Conservation (phyloP, 495 filamentous ascomycete genomes). For the Podospora sp. region DNA sequence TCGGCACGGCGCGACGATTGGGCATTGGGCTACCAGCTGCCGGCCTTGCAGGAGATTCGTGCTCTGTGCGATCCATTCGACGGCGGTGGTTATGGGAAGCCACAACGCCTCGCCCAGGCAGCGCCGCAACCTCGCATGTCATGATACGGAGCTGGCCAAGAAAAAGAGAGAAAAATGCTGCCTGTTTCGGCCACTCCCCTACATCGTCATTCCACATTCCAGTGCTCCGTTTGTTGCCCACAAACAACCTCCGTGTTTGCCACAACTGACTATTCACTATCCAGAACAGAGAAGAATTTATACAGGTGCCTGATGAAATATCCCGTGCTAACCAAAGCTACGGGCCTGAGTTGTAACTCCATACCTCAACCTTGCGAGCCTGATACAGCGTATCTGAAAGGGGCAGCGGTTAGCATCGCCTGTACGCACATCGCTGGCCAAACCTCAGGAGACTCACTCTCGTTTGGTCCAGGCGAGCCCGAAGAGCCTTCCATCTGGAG, state of each 20-base stretch:
- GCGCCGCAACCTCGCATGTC: slow-evolving; percentile 3
- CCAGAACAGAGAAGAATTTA: neutral
- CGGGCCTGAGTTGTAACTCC: slow-evolving; percentile 35
- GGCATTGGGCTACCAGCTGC: neutral
- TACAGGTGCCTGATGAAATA: neutral
- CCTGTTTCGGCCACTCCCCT: neutral
- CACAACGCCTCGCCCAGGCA: slow-evolving; percentile 7
- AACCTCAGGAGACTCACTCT: slow-evolving; percentile 27
- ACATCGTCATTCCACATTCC: neutral
- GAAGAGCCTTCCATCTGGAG: slow-evolving; percentile 56
- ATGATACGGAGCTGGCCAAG: neutral
- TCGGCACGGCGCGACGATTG: neutral
- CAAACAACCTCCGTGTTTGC: neutral
- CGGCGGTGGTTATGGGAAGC: neutral
- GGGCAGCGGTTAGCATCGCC: neutral
- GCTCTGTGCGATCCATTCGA: neutral
- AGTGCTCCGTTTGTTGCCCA: neutral
- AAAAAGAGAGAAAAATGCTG: neutral
- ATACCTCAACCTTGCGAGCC: slow-evolving; percentile 43
- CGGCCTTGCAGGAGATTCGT: neutral
- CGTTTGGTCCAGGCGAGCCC: slow-evolving; percentile 48
- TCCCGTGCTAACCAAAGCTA: neutral
- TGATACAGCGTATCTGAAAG: slow-evolving; percentile 45
- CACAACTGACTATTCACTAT: neutral
- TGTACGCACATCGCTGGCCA: neutral